These are phyloP conservation scores for Pseudozyma flocculosa DNA, from an alignment of 1,284 basidiomycete species.

Conservation along the genomic window DNA sequence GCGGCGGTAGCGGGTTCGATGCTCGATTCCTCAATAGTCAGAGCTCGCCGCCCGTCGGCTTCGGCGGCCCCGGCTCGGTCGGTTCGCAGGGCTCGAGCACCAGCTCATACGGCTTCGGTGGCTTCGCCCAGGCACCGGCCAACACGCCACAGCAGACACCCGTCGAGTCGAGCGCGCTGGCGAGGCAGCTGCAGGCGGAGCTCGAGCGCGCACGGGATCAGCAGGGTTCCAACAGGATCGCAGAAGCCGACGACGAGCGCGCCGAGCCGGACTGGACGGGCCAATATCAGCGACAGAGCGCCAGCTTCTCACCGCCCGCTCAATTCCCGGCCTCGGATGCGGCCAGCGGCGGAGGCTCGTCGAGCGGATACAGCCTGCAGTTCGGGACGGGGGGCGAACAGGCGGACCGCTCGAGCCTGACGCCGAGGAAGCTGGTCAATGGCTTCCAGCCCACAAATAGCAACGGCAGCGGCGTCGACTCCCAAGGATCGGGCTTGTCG, in stretches of 20 bases:
- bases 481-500: background rate
- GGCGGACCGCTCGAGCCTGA: background rate
- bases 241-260: conserved; percentile 4
- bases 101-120: conserved; percentile 9
- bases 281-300: conserved; percentile 1
- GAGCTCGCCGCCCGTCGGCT: conserved; percentile 3
- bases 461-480: too few relatives aligned
- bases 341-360: too few relatives aligned
- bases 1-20: background rate
- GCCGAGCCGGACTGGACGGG: conserved; percentile 3
- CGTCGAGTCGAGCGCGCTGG: conserved; percentile 30
- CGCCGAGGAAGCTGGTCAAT: conserved; percentile 2
- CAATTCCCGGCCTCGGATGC: background rate
- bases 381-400: too few relatives aligned
- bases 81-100: conserved; percentile 15
- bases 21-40: background rate
- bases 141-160: conserved; percentile 43
- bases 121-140: conserved; percentile 28
- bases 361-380: background rate
- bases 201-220: conserved; percentile 10
- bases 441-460: background rate
- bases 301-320: conserved; percentile 1
- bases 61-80: conserved; percentile 18
- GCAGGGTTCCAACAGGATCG: background rate
- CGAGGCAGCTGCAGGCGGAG: conserved; percentile 34